Evolutionary conservation across 768 basidiomycete genomes (phyloP), one percentile per base, ranked within the genome.

Genomic region (Xerocomellus dryophilus): DNA sequence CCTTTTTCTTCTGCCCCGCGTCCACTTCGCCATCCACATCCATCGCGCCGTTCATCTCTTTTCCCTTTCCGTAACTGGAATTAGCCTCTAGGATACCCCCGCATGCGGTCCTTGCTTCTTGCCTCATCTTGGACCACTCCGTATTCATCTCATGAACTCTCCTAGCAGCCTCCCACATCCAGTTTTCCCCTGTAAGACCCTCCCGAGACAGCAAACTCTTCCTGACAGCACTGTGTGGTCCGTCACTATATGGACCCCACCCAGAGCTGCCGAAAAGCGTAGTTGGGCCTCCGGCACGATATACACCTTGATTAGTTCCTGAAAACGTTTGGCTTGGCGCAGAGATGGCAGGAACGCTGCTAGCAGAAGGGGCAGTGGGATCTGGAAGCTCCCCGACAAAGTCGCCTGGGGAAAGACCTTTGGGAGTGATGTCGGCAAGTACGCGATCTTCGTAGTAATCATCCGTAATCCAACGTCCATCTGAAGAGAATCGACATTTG

Each of bases 381-480:
- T 93, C 88, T 32, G 85, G 82, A 18, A 94, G 82, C 57, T 95
- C 87, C 50, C 88, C 89, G 18, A 95, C 93, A 7, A 76, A 81
- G 48, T 92, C 88, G 12, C 90, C 89, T 0, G 95, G 80, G 59
- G 88, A 86, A 60, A 92, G 78, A 7, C 93, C 95, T 32, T 85
- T 83, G n/a, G 82, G 82, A 4, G 84, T 80, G 62, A 91, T 88
- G 42, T 92, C 89, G 55, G 80, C 83, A 1, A 85, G 78, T 0
- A 82, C 81, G 52, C 89, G 89, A 38, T 87, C 88, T 70, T 99
- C 97, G 72, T 92, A 93, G 69, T 99, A 99, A 73, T 98, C 97
- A 65, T 98, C 97, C 7, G 82, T 81, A 1, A 98, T 86, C 89
- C 94, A 96, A 65, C 82, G 78, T 1, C 96, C 97, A 51, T 93